These are phyloP conservation scores for Eucalyptus sp. DNA, from an alignment of 345 rosid genomes.

Conservation along the genomic window DNA sequence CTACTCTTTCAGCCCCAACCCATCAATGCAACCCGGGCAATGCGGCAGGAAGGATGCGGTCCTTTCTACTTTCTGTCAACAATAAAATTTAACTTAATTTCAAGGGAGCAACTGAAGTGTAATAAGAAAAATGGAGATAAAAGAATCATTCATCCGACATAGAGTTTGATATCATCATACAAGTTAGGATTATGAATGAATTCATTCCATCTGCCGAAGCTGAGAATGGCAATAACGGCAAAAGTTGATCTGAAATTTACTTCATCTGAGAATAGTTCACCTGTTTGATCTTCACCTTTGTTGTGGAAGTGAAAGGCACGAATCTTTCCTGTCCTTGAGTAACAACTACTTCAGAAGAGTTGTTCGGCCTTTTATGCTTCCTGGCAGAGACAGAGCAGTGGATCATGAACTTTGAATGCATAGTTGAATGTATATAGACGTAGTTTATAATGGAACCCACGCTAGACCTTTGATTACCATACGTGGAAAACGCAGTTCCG, in stretches of 20 bases:
- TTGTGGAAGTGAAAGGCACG: background rate
- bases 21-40: background rate
- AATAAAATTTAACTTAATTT: background rate
- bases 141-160: background rate
- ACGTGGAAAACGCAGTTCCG: background rate
- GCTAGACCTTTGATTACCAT: background rate
- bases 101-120: background rate
- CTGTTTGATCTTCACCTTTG: background rate
- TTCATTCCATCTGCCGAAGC: background rate
- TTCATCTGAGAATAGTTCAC: background rate
- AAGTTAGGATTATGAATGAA: background rate
- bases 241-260: background rate
- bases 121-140: background rate
- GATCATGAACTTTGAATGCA: background rate
- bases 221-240: background rate
- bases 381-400: background rate
- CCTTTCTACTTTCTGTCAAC: background rate
- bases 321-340: background rate
- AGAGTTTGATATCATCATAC: background rate
- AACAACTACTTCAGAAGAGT: background rate
- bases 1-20: background rate
- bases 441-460: background rate
- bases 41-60: background rate
- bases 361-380: background rate
- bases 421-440: background rate